phyloP scores from a whole-genome alignment of 108 stramenopile genomes.

The Cyclotella kingstonii region DNA sequence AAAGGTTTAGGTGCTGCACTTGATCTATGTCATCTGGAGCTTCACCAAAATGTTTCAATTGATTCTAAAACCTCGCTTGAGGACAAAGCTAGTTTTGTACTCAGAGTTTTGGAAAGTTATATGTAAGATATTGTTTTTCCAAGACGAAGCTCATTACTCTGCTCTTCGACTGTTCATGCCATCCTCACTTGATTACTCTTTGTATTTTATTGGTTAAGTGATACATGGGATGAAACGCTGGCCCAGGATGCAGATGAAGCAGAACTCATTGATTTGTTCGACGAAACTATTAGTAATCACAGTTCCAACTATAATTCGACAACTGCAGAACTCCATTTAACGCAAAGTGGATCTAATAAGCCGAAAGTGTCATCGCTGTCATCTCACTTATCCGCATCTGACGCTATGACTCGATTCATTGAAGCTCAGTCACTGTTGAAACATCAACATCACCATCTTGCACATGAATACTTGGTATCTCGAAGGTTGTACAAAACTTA shows the following conservation, averaged over 20 bases:
- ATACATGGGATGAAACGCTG: constrained; percentile 76
- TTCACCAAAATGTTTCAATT: constrained; percentile 7
- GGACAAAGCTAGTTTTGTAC: constrained; percentile 33
- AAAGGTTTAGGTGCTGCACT: constrained; percentile 72
- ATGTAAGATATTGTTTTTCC: constrained; percentile 12
- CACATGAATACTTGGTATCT: constrained; percentile 53
- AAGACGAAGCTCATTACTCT: too few species aligned
- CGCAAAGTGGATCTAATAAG: too few species aligned
- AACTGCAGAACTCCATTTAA: constrained; percentile 3
- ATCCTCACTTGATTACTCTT: background rate
- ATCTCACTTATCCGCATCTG: constrained; percentile 61
- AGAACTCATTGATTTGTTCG: constrained; percentile 75
- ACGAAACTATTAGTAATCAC: constrained; percentile 43
- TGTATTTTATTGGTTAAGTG: constrained; percentile 5
- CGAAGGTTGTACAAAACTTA: constrained; percentile 61
- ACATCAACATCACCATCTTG: constrained; percentile 57
- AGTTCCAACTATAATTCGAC: background rate
- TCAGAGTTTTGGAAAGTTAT: constrained; percentile 53
- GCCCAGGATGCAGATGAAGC: constrained; percentile 67
- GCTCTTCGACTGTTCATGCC: too few species aligned
- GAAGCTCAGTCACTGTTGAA: constrained; percentile 73
- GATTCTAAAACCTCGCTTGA: constrained; percentile 15
- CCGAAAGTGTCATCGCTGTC: constrained; percentile 1
- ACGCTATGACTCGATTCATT: constrained; percentile 82
- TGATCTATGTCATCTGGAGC: constrained; percentile 47